Evolutionary conservation across 345 rosid genomes (phyloP).

Genomic region (Rhodamnia rubescens): DNA sequence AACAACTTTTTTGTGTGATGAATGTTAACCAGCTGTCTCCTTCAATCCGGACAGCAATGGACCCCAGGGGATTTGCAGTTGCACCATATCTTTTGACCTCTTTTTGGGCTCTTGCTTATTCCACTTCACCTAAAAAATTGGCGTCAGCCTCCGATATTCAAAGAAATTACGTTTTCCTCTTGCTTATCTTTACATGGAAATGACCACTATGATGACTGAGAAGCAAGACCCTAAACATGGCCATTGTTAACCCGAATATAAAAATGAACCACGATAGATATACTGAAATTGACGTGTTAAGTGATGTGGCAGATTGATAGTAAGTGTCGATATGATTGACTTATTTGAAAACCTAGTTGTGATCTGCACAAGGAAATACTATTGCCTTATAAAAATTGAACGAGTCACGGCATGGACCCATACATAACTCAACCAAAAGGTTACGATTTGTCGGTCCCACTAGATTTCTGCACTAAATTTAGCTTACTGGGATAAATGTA

Average conservation of each 20-base stretch:
- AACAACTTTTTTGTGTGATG: neutral
- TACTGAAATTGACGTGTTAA: neutral
- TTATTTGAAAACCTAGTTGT: neutral
- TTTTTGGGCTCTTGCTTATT: neutral
- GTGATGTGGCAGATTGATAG: neutral
- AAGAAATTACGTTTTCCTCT: neutral
- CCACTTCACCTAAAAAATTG: neutral
- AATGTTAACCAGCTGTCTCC: conserved; percentile 19
- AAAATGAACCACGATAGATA: neutral
- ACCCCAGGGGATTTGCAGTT: neutral
- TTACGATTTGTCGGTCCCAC: neutral
- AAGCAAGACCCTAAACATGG: neutral
- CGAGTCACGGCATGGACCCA: neutral
- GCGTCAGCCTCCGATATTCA: neutral
- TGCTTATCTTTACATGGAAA: neutral
- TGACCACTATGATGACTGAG: neutral
- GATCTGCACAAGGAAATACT: neutral
- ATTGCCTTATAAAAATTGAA: neutral
- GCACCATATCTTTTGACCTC: neutral
- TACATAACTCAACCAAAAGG: neutral
- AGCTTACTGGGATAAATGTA: neutral
- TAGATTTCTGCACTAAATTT: neutral
- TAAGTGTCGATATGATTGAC: neutral
- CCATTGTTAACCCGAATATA: neutral
- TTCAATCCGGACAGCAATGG: conserved; percentile 19